These are phyloP conservation scores for Graphiopsis chlorocephala DNA, from an alignment of 2,329 filamentous ascomycete genomes.

Conservation along the genomic window DNA sequence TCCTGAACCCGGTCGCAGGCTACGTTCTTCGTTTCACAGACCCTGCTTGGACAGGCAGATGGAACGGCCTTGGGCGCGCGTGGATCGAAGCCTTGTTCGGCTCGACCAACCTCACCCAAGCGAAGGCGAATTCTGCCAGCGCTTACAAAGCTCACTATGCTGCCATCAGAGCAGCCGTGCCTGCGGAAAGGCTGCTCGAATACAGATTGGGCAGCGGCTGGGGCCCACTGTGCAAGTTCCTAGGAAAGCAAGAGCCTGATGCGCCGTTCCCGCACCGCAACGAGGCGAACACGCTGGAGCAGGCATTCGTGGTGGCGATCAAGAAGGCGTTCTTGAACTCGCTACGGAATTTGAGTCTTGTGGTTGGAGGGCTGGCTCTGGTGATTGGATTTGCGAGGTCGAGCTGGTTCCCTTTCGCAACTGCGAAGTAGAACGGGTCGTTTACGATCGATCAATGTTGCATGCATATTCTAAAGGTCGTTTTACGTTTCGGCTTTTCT, in stretches of 20 bases:
- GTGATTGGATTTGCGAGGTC: not conserved
- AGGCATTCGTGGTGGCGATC: not conserved
- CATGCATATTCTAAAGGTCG: too few species aligned
- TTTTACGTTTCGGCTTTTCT: too few species aligned
- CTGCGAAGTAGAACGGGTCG: not conserved
- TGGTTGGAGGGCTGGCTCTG: not conserved
- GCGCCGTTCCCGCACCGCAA: slow-evolving; percentile 24
- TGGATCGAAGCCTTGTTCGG: not conserved
- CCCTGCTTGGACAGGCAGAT: not conserved
- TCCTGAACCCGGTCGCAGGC: not conserved
- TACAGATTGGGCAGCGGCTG: slow-evolving; percentile 30
- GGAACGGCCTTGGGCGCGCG: not conserved
- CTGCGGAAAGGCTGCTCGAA: slow-evolving; percentile 29
- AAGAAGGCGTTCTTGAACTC: not conserved
- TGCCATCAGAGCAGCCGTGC: slow-evolving; percentile 23
- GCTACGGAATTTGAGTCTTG: not conserved
- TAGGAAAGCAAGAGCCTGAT: slow-evolving; percentile 26
- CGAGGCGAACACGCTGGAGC: not conserved
- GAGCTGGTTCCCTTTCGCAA: not conserved
- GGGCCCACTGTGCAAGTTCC: slow-evolving; percentile 32
- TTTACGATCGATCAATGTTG: not conserved
- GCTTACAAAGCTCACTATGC: not conserved
- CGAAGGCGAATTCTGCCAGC: not conserved
- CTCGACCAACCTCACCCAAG: not conserved
- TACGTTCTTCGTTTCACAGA: not conserved